These are phyloP conservation scores for Corymbia calophylla DNA, from an alignment of 441 rosid genomes.

Conservation along the genomic window DNA sequence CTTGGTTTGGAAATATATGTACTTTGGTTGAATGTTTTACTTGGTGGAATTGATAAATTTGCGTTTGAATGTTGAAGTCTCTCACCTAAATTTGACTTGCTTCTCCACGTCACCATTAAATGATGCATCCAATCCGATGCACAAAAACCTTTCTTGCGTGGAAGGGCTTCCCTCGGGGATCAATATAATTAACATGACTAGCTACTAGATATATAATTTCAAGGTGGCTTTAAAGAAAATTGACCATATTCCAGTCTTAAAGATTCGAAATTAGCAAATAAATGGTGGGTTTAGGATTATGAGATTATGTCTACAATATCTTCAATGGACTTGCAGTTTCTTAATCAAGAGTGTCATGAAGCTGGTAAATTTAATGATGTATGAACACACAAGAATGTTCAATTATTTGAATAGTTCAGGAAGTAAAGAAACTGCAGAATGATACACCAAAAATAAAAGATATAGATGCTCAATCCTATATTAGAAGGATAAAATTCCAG, in stretches of 20 bases:
- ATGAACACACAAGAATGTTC: not conserved
- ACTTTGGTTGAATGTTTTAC: not conserved
- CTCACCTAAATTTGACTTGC: not conserved
- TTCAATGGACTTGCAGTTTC: not conserved
- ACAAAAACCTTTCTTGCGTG: not conserved
- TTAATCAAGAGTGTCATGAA: not conserved
- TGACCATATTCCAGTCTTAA: no score
- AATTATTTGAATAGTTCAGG: not conserved
- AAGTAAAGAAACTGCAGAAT: not conserved
- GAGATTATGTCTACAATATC: not conserved
- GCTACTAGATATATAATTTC: not conserved
- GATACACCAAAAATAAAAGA: not conserved
- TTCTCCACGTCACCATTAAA: not conserved
- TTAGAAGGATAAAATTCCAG: not conserved
- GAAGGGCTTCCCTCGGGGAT: not conserved
- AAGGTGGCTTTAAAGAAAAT: not conserved
- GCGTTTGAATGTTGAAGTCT: not conserved
- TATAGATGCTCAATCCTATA: not conserved
- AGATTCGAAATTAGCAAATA: no score
- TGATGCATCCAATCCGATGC: not conserved
- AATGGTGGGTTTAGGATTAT: no score
- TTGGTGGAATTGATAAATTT: not conserved
- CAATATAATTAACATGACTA: not conserved
- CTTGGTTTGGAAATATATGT: not conserved
- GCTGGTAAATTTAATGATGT: not conserved